Base-by-base conservation (phyloP, 148 eudicot genomes). In the Bassia scoparia region DNA sequence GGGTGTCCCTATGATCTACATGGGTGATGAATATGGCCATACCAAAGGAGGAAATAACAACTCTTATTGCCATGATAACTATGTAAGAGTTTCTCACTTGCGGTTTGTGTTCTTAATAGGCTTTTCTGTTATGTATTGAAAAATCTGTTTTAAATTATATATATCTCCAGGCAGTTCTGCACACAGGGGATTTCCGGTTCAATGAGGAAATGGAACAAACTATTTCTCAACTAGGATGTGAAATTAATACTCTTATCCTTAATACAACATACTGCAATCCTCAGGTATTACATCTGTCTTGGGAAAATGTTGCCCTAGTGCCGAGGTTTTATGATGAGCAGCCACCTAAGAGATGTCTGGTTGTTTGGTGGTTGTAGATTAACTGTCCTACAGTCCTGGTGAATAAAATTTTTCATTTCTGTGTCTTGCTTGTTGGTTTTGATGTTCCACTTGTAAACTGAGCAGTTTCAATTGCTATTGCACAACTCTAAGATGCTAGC, bases 1-100 rank as follows among this genome's bases (percentile, higher is more conserved):
- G 99, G 99, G 99, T 73, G 94, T 95, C 60, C 99, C 99, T 34
- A 91, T 95, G 99, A 80, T 95, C 72, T 85, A 89, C 75, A 95
- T 95, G 99, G 99, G 99, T 69, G 99, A 95, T 83, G 99, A 92
- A 77, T 95, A 95, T 29, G 99, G 99, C 60, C 99, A 95, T 84
- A 90, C 94, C 7, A 95, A 95, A 88, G 96, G 97, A 53, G 99
- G 99, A 78, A 95, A 95, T 87, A 95, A 95, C 87, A 95, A 95
- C 73, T 84, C 97, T 65, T 95, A 95, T 82, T 91, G 97, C 88
- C 99, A 89, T 71, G 99, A 95, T 85, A 95, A 95, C 84, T 85
- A 84, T 78, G 99, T 95, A 80, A 76, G 29, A 67, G 18, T 37
- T 17, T 18, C n/a, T n/a, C n/a, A n/a, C n/a, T n/a, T n/a, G n/a